These are phyloP conservation scores for Saccharomyces hybrid DNA, from an alignment of 1,139 yeast genomes.

Conservation along the genomic window DNA sequence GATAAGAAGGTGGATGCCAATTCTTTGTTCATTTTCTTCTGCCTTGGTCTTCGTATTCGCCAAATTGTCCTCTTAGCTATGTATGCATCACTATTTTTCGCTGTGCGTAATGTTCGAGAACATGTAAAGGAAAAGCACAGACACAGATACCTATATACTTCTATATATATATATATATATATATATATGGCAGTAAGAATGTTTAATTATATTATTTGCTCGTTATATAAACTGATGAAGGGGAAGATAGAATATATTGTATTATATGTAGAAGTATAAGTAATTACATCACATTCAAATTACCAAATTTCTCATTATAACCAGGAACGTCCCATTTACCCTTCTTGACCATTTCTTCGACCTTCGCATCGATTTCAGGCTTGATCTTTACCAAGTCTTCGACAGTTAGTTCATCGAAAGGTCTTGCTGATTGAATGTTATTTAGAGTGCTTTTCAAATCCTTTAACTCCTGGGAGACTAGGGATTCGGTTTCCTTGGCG, in stretches of 20 bases:
- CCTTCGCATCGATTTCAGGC: slow-evolving; percentile 96
- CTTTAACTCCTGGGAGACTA: slow-evolving; percentile 77
- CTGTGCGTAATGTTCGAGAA: neutral
- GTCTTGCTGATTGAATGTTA: slow-evolving; percentile 94
- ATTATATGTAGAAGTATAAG: neutral
- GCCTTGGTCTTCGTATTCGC: neutral
- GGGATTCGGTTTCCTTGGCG: slow-evolving; percentile 87
- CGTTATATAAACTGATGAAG: slow-evolving; percentile 1
- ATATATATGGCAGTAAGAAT: neutral
- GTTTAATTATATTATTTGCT: slow-evolving; percentile 1
- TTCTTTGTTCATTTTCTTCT: slow-evolving; percentile 20
- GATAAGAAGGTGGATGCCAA: slow-evolving; percentile 42
- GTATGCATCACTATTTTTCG: neutral
- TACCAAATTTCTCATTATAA: slow-evolving; percentile 95
- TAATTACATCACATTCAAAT: slow-evolving; percentile 81
- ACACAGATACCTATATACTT: neutral
- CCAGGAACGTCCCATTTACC: slow-evolving; percentile 99
- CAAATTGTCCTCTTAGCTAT: neutral
- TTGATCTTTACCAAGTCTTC: slow-evolving; percentile 92
- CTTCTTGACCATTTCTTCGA: slow-evolving; percentile 87
- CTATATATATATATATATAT: neutral
- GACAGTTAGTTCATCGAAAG: slow-evolving; percentile 92
- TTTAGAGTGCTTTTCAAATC: slow-evolving; percentile 81
- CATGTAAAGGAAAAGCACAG: neutral
- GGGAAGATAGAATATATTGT: neutral